Percentiles rank a stretch among this genome's conserved stretches.
Evolutionary conservation across 768 basidiomycete genomes (phyloP).

Genomic region (Serpula lacrymans): DNA sequence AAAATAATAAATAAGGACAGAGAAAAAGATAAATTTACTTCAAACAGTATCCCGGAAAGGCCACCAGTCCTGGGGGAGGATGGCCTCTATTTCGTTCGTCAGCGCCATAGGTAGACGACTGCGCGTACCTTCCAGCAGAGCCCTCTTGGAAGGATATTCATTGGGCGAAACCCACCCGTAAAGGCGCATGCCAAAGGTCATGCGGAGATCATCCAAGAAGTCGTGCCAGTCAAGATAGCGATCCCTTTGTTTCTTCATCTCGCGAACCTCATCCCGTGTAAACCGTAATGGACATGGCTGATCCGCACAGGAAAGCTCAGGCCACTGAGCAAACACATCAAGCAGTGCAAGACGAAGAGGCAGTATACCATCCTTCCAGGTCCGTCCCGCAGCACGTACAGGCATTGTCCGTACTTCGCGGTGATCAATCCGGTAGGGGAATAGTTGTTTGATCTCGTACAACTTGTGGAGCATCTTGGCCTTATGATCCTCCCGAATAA

Average conservation of each 20-base stretch:
- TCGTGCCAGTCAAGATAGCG: conserved; percentile 14
- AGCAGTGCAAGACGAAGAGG: conserved; percentile 13
- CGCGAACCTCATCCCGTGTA: conserved; percentile 10
- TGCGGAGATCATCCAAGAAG: conserved; percentile 12
- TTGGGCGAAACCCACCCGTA: conserved; percentile 13
- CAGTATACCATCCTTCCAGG: conserved; percentile 15
- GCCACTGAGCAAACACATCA: conserved; percentile 9
- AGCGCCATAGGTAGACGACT: conserved; percentile 10
- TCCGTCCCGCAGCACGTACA: conserved; percentile 14
- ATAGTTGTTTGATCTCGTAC: conserved; percentile 14
- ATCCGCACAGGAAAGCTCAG: conserved; percentile 7
- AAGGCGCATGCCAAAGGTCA: conserved; percentile 11
- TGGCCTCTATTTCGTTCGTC: conserved; percentile 10
- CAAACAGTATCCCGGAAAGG: conserved; percentile 12
- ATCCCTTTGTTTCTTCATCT: conserved; percentile 9
- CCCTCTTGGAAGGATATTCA: conserved; percentile 12
- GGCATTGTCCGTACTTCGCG: conserved; percentile 11
- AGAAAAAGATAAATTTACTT: background rate
- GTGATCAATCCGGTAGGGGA: conserved; percentile 9
- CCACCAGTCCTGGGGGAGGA: conserved; percentile 15
- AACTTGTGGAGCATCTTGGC: conserved; percentile 13
- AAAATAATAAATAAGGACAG: background rate
- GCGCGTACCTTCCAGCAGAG: conserved; percentile 9
- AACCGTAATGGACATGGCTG: conserved; percentile 12
- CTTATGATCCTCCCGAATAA: conserved; percentile 9